A percentile compares a stretch with the other conserved stretches of the same genome.
Evolutionary conservation across 306 rosid genomes (phyloP).

Genomic region (Cucumis hystrix): DNA sequence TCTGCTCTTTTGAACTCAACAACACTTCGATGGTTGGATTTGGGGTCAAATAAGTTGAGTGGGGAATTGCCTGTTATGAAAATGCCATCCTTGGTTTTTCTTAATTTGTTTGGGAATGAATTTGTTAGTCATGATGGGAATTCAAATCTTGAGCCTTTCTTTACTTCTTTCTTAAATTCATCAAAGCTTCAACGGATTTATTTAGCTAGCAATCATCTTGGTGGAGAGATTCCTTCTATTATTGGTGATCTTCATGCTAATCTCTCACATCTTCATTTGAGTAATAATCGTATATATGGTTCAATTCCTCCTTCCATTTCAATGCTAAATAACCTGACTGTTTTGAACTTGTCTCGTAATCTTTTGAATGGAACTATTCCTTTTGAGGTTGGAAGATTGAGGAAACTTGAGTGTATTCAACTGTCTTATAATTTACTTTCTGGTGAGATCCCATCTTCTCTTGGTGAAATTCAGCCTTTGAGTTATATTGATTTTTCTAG

Average conservation of each 20-base stretch:
- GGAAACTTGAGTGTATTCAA: constrained; percentile 48
- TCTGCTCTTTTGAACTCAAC: constrained; percentile 57
- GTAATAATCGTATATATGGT: constrained; percentile 52
- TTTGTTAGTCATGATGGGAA: constrained; percentile 74
- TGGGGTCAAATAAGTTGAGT: constrained; percentile 55
- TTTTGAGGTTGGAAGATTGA: constrained; percentile 31
- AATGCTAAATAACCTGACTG: constrained; percentile 56
- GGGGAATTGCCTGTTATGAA: constrained; percentile 54
- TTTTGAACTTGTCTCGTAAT: constrained; percentile 73
- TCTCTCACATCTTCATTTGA: constrained; percentile 50
- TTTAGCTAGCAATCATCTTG: constrained; percentile 61
- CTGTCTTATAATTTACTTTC: constrained; percentile 65
- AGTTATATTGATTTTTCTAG: constrained; percentile 72
- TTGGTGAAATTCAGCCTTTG: constrained; percentile 51
- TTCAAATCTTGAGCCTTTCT: constrained; percentile 72
- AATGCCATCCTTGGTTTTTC: constrained; percentile 44
- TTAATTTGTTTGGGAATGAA: constrained; percentile 57
- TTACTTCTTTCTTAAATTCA: constrained; percentile 45
- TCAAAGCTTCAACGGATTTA: constrained; percentile 57
- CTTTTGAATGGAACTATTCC: constrained; percentile 73
- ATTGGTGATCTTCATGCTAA: constrained; percentile 68
- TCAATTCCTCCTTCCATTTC: constrained; percentile 62
- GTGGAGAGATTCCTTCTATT: constrained; percentile 59
- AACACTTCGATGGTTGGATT: constrained; percentile 66
- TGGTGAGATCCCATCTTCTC: constrained; percentile 64